Conservation (phyloP, 257 asterid species). For the Paraleonurus japonicus region DNA sequence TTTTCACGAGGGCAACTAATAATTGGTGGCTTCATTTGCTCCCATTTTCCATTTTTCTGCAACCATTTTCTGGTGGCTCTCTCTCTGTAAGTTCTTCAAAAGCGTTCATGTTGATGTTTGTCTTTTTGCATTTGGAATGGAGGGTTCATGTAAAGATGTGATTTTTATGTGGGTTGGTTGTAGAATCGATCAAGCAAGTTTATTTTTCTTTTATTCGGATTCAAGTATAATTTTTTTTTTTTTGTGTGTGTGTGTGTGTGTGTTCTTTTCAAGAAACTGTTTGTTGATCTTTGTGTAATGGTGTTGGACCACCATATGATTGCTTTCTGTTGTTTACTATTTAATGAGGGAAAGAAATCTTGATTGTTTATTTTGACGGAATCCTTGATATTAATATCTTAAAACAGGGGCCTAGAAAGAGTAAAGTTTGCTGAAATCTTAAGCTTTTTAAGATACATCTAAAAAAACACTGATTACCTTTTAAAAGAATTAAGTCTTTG, state of each 20-base stretch:
- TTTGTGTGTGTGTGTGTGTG: conserved; percentile 5
- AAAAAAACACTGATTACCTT: neutral
- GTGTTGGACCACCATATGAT: neutral
- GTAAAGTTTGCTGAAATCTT: conserved; percentile 24
- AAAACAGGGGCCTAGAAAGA: conserved; percentile 1
- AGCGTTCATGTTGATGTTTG: neutral
- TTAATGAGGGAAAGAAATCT: neutral
- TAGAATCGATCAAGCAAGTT: neutral
- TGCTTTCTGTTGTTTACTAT: neutral
- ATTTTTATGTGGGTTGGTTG: conserved; percentile 2
- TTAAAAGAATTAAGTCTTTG: conserved; percentile 5
- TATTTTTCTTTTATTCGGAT: neutral
- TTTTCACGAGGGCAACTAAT: neutral
- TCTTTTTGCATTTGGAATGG: conserved; percentile 12
- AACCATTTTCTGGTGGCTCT: conserved; percentile 7
- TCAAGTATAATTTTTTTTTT: conserved; percentile 20
- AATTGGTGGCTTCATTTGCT: neutral
- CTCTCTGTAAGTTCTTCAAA: conserved; percentile 11
- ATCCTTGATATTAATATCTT: neutral
- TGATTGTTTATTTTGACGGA: conserved; percentile 13
- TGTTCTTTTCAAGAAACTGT: neutral
- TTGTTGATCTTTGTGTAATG: conserved; percentile 11
- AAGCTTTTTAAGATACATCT: conserved; percentile 17
- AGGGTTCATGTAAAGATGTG: conserved; percentile 3
- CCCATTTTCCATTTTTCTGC: neutral